Evolutionary conservation across 2,329 filamentous ascomycete genomes (phyloP).

Genomic region (Catunica adiposa): DNA sequence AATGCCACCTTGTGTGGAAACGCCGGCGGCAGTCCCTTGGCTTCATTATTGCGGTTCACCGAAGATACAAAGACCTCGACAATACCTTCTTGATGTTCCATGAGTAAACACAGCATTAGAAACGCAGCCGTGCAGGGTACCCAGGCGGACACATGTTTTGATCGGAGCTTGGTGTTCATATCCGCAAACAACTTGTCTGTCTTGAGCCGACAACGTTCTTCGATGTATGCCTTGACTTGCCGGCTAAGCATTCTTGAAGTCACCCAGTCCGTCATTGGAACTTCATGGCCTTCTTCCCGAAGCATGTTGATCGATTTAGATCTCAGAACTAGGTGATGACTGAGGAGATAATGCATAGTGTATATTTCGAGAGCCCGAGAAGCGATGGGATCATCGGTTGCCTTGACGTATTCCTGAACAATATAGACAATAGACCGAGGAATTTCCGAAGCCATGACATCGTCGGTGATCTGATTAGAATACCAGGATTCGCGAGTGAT

Average conservation of each 20-base stretch:
- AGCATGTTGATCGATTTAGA: slow-evolving; percentile 28
- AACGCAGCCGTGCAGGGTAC: slow-evolving; percentile 41
- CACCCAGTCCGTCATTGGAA: slow-evolving; percentile 23
- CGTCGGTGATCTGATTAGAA: slow-evolving; percentile 34
- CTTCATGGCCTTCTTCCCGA: neutral
- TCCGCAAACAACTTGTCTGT: neutral
- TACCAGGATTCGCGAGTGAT: slow-evolving; percentile 32
- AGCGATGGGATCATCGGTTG: slow-evolving; percentile 30
- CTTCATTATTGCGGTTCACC: neutral
- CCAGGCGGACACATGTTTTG: slow-evolving; percentile 26
- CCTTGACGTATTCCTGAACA: slow-evolving; percentile 28
- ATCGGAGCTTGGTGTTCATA: neutral
- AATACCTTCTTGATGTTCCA: slow-evolving; percentile 39
- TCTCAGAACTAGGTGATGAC: slow-evolving; percentile 32
- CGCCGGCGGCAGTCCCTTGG: neutral
- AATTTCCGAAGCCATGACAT: slow-evolving; percentile 28
- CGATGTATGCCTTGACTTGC: slow-evolving; percentile 39
- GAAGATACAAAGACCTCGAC: slow-evolving; percentile 22
- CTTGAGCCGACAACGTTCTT: slow-evolving; percentile 17
- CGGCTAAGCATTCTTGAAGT: slow-evolving; percentile 39
- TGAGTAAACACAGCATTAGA: slow-evolving; percentile 39
- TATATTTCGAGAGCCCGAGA: slow-evolving; percentile 37
- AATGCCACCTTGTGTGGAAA: slow-evolving; percentile 22
- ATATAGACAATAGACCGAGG: slow-evolving; percentile 31
- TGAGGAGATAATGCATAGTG: slow-evolving; percentile 40